Base-by-base conservation (phyloP, 1,284 basidiomycete genomes). In the Ustilago tritici region DNA sequence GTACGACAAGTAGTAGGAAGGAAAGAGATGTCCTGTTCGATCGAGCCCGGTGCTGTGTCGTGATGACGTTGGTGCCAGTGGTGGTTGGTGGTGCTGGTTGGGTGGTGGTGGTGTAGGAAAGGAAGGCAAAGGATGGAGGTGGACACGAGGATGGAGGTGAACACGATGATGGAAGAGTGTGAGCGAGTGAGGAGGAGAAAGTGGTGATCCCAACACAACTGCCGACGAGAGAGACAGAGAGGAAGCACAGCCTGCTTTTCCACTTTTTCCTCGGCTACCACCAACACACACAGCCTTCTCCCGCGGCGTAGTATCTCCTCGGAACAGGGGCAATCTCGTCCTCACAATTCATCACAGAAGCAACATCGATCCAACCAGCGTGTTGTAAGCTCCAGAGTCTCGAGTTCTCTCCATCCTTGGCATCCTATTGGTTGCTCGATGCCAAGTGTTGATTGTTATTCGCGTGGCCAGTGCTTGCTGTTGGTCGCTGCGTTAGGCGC, bases 181-280 rank as follows among this genome's bases (percentile, higher is more conserved):
- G 31, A 46, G 19, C 23, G 3, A 28, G 23, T 3, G 23, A 7
- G 9, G 40, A 15, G 15, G 56, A 10, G 28, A 41, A 41, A 41
- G 47, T 60, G 58, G 19, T 40, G 58, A 60, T 60, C 52, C 23
- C 23, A 28, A 28, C 23, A 28, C 23, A 28, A 28, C 3, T 28
- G 23, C 0, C 23, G 23, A 28, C 23, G 3, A 28, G 23, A 28
- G 23, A 28, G 23, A 28, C 23, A 28, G 23, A 28, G 23, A 28
- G 23, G 23, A 10, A 38, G 55, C 57, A 56, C 57, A 56, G 49
- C 57, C 47, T 61, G 56, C 31, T 31, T 38, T 55, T 34, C 12
- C 23, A 41, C 36, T 12, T 46, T 50, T 32, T 23, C 43, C 15
- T 38, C 19, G 53, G 23, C 12, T 49, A 11, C 11, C 47, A 49